A percentile compares a stretch with the other conserved stretches of the same genome.
These are phyloP conservation scores for Dendrostoma leiphaemia DNA, from an alignment of 2,329 filamentous ascomycete genomes.

Conservation along the genomic window DNA sequence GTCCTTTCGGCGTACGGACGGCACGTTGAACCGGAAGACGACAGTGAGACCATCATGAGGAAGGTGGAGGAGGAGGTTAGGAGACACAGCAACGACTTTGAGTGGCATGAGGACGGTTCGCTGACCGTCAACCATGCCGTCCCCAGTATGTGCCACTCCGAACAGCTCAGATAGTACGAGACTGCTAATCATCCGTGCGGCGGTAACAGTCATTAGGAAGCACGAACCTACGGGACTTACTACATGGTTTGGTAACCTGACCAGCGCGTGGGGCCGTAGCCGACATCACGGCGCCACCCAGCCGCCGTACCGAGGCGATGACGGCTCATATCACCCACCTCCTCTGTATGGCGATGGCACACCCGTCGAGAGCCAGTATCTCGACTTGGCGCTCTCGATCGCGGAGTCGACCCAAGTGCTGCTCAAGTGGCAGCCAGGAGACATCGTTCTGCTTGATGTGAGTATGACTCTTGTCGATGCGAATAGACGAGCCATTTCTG, in stretches of 20 bases:
- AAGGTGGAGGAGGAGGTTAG: constrained; percentile 31
- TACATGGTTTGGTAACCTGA: constrained; percentile 34
- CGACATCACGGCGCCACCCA: constrained; percentile 31
- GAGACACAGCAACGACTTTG: constrained; percentile 31
- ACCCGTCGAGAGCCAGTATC: constrained; percentile 27
- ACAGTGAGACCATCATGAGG: constrained; percentile 21
- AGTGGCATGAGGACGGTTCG: constrained; percentile 35
- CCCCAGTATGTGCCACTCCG: constrained; percentile 28
- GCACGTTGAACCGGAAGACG: constrained; percentile 25
- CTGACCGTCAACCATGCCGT: constrained; percentile 32
- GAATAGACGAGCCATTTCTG: background rate
- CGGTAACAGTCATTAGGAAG: constrained; percentile 25
- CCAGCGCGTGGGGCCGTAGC: constrained; percentile 33
- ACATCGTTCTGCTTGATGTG: constrained; percentile 31
- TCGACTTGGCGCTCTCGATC: constrained; percentile 28
- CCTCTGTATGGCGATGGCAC: constrained; percentile 29
- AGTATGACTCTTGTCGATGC: constrained; percentile 3
- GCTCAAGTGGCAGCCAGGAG: constrained; percentile 29
- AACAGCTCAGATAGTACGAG: background rate
- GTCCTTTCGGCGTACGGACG: constrained; percentile 31
- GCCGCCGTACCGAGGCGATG: constrained; percentile 30
- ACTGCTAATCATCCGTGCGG: background rate
- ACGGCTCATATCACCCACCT: constrained; percentile 33
- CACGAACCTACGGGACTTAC: constrained; percentile 26
- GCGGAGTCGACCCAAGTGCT: constrained; percentile 26